Evolutionary conservation across 2,329 filamentous ascomycete genomes (phyloP).

Genomic region (Neonectria faginata): DNA sequence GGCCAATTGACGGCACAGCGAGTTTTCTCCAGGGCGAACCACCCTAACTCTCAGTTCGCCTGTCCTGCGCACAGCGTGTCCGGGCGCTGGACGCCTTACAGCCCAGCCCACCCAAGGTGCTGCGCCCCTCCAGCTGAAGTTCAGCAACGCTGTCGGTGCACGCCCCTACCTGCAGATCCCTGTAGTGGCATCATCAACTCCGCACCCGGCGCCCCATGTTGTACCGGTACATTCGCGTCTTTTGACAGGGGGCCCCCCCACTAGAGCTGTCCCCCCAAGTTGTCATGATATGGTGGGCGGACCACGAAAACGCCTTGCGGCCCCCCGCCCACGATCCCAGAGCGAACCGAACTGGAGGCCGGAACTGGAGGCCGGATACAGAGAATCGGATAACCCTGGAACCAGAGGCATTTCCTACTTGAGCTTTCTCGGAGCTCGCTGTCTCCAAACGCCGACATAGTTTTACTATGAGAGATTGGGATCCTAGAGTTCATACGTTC

Average conservation of each 20-base stretch:
- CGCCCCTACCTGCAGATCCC: not conserved
- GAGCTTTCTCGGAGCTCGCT: not conserved
- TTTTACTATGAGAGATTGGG: not conserved
- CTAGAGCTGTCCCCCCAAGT: not conserved
- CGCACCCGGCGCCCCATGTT: not conserved
- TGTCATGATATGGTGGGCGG: not conserved
- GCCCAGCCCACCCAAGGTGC: not conserved
- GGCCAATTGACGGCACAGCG: not conserved
- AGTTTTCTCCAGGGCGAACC: slow-evolving; percentile 1
- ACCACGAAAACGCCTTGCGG: not conserved
- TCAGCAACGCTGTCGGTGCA: not conserved
- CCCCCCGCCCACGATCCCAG: not conserved
- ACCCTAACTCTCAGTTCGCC: not conserved
- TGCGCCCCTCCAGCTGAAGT: slow-evolving; percentile 3
- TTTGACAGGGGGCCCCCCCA: not conserved
- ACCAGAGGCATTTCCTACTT: not conserved
- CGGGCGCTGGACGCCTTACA: not conserved
- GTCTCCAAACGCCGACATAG: not conserved
- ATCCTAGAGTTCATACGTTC: not conserved
- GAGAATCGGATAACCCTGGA: not conserved
- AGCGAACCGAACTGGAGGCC: not conserved
- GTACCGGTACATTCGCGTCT: slow-evolving; percentile 3
- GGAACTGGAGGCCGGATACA: not conserved
- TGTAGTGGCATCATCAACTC: not conserved
- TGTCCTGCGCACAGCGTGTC: not conserved